Evolutionary conservation across 2,329 filamentous ascomycete species (phyloP).

Genomic region (Sordariomycetes sp.): DNA sequence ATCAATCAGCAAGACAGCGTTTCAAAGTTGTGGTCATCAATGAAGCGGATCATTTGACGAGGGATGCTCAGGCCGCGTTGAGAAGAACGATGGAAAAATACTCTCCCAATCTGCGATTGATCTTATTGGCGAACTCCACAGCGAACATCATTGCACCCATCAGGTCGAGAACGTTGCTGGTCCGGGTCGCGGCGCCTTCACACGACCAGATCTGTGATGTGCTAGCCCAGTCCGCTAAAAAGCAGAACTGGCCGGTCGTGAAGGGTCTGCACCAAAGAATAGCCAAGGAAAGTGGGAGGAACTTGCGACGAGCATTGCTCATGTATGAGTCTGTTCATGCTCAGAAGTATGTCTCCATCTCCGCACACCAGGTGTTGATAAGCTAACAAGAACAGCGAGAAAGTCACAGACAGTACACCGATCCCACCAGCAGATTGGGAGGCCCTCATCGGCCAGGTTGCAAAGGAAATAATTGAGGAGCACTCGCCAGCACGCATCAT

Average conservation of each 20-base stretch:
- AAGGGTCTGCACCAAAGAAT: conserved; percentile 74
- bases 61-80: conserved; percentile 91
- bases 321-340: conserved; percentile 98
- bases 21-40: conserved; percentile 99
- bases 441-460: conserved; percentile 77
- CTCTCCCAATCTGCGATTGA: conserved; percentile 85
- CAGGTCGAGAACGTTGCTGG: conserved; percentile 79
- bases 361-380: not conserved
- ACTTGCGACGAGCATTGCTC: conserved; percentile 78
- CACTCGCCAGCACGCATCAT: conserved; percentile 85
- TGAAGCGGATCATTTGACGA: conserved; percentile 86
- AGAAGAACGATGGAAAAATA: conserved; percentile 99
- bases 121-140: conserved; percentile 89
- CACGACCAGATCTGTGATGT: conserved; percentile 77
- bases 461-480: conserved; percentile 88
- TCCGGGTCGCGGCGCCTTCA: conserved; percentile 83
- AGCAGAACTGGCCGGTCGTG: conserved; percentile 74
- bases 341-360: conserved; percentile 63
- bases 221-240: conserved; percentile 60
- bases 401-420: conserved; percentile 74
- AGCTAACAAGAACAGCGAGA: conserved; percentile 58
- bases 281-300: conserved; percentile 82
- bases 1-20: conserved; percentile 76
- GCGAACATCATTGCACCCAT: conserved; percentile 99
- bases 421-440: conserved; percentile 98